Evolutionary conservation across 805 yeast genomes (phyloP).

Genomic region (Metschnikowia shivogae): DNA sequence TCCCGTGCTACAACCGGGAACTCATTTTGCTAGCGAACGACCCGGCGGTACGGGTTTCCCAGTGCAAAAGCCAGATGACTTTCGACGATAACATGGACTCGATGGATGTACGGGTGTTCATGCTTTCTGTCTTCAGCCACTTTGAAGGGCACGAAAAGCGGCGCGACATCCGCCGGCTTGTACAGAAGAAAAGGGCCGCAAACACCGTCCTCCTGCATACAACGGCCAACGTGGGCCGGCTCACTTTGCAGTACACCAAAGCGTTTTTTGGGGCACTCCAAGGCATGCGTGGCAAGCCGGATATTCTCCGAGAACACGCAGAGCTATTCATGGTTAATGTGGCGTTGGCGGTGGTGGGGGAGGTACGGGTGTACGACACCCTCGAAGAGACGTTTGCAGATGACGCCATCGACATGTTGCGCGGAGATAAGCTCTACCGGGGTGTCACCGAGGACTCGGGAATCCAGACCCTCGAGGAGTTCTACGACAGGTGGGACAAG

Average conservation of each 20-base stretch:
- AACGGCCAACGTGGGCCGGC: neutral
- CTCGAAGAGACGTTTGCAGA: neutral
- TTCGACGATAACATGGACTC: slow-evolving; percentile 27
- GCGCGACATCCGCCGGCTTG: slow-evolving; percentile 1
- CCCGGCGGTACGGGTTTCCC: slow-evolving; percentile 11
- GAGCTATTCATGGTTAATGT: neutral
- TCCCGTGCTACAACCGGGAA: slow-evolving; percentile 27
- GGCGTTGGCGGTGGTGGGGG: neutral
- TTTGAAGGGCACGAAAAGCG: neutral
- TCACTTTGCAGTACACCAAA: slow-evolving; percentile 4
- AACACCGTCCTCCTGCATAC: neutral
- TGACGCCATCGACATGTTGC: slow-evolving; percentile 3
- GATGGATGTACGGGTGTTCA: slow-evolving; percentile 22
- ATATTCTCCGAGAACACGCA: neutral
- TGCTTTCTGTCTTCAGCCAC: slow-evolving; percentile 4
- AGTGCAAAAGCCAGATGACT: slow-evolving; percentile 7
- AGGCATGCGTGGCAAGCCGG: neutral
- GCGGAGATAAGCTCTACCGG: slow-evolving; percentile 4
- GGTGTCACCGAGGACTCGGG: slow-evolving; percentile 10
- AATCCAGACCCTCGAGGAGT: slow-evolving; percentile 13
- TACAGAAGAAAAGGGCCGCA: neutral
- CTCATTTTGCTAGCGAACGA: slow-evolving; percentile 21
- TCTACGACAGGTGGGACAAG: slow-evolving; percentile 25
- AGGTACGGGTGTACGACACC: neutral
- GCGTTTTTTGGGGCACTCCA: slow-evolving; percentile 1